Percentiles rank a stretch among this genome's conserved stretches.
phyloP scores from a whole-genome alignment of 2,329 filamentous ascomycete genomes.

The Elsinoe ampelina region DNA sequence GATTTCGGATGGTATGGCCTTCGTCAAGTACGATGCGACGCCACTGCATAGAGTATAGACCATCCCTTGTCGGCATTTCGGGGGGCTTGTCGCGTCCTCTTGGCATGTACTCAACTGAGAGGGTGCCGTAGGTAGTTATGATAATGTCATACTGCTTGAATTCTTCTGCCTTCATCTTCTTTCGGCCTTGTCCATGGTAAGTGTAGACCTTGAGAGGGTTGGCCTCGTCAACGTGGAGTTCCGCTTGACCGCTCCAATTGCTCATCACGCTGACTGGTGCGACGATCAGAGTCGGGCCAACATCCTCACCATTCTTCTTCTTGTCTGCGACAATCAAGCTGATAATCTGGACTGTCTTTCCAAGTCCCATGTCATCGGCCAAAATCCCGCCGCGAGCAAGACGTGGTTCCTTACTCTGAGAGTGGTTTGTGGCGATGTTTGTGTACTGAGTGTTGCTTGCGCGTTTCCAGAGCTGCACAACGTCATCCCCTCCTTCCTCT shows the following conservation, averaged over 20 bases:
- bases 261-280: constrained; percentile 80
- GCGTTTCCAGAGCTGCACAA: constrained; percentile 71
- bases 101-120: constrained; percentile 57
- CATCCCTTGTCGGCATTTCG: constrained; percentile 31
- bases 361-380: constrained; percentile 87
- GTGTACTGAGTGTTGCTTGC: constrained; percentile 39
- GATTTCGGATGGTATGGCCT: constrained; percentile 73
- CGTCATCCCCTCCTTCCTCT: constrained; percentile 45
- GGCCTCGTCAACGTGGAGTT: constrained; percentile 58
- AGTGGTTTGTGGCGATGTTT: constrained; percentile 65
- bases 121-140: constrained; percentile 73
- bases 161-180: constrained; percentile 44
- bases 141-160: constrained; percentile 64
- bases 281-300: constrained; percentile 66
- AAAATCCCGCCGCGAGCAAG: constrained; percentile 75
- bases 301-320: constrained; percentile 17
- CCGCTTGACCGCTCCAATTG: constrained; percentile 77
- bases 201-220: constrained; percentile 56
- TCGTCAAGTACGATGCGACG: constrained; percentile 73
- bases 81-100: constrained; percentile 31
- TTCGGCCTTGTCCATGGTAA: constrained; percentile 60
- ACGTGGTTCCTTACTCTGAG: constrained; percentile 46
- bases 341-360: constrained; percentile 81
- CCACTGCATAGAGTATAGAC: constrained; percentile 61
- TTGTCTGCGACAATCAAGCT: constrained; percentile 59